Base-by-base conservation (phyloP, 1,284 basidiomycete species). In the Coniferiporia sulphurascens region DNA sequence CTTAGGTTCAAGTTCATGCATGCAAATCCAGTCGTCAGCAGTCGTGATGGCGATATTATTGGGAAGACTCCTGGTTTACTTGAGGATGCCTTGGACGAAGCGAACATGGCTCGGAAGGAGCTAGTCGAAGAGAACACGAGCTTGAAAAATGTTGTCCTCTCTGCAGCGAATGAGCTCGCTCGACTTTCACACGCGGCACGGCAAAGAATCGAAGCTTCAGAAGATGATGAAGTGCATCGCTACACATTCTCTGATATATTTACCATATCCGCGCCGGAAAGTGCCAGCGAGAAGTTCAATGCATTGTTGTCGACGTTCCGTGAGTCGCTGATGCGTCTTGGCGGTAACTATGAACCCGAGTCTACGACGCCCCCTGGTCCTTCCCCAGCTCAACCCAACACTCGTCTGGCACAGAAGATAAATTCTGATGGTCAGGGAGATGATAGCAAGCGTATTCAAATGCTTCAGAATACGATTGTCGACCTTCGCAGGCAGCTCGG, bases 1-100 rank as follows among this genome's bases (percentile, higher is more conserved):
- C 72, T 89, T 64, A 70, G 67, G 48, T 48, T 64, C 43, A 55
- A 56, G 12, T 53, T 74, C 70, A 34, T 83, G 80, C 59, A 50
- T 17, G 76, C 81, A 0, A 89, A 90, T 64, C 74, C 76, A 17
- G 72, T 73, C 9, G 73, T 81, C 12, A 72, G 80, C 4, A 77
- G 80, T 15, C 81, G 80, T 49, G 78, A 79, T 52, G 68, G 75
- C 17, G 68, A 68, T 35, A 35, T 71, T 21, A 62, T 79, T 7
- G 79, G 78, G 10, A 81, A 74, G 67, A 78, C 80, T 1, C 78
- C 81, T 49, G 78, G 80, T 4, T 79, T 85, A 62, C 69, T 89
- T 48, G 92, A 95, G 63, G 74, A 81, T 34, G 84, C 90, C 1
- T 74, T 95, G 27, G 81, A 86, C 52, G 85, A 93, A 63, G 83